phyloP scores from a whole-genome alignment of 2,329 filamentous ascomycete genomes.

The Colletotrichum simmondsii region DNA sequence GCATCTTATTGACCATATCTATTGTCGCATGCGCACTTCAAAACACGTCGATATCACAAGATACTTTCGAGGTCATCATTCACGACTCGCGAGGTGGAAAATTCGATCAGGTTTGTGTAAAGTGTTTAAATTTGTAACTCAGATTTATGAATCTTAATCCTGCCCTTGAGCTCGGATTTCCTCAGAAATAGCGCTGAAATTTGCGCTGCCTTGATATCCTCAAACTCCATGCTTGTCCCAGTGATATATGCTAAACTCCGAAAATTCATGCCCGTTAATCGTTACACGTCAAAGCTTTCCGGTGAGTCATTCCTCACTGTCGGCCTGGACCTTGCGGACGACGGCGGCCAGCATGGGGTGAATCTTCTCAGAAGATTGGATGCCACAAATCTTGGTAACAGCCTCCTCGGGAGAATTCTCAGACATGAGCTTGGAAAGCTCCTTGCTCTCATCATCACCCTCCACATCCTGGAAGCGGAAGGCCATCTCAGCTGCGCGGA shows the following conservation, averaged over 20 bases:
- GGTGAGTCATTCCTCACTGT: slow-evolving; percentile 58
- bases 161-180: not conserved
- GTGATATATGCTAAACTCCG: slow-evolving; percentile 31
- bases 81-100: no score
- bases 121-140: no score
- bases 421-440: slow-evolving; percentile 88
- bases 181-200: not conserved
- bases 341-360: slow-evolving; percentile 80
- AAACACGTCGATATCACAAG: no score
- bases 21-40: no score
- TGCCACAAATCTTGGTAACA: slow-evolving; percentile 82
- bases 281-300: slow-evolving; percentile 23
- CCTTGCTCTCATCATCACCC: slow-evolving; percentile 87
- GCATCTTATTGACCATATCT: no score
- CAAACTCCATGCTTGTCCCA: slow-evolving; percentile 18
- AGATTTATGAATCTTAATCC: not conserved
- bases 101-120: no score
- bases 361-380: slow-evolving; percentile 81
- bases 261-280: slow-evolving; percentile 7
- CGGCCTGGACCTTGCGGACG: slow-evolving; percentile 86
- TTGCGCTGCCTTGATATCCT: not conserved
- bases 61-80: no score
- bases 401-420: slow-evolving; percentile 78
- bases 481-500: slow-evolving; percentile 89
- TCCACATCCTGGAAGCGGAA: slow-evolving; percentile 96